These are phyloP conservation scores for Neurospora africana DNA, from an alignment of 495 filamentous ascomycete species.

Conservation along the genomic window DNA sequence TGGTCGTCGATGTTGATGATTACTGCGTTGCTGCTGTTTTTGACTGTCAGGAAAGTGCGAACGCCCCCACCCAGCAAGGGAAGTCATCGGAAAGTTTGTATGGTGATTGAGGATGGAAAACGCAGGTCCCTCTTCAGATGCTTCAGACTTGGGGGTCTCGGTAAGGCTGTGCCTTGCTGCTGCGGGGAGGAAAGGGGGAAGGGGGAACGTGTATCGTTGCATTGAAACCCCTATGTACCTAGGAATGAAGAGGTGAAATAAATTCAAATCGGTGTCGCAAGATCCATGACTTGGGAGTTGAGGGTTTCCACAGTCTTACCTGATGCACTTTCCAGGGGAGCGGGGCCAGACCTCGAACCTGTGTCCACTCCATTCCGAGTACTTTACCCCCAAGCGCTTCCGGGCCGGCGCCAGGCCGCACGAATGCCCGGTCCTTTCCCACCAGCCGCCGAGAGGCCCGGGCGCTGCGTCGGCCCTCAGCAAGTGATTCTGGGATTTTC, in stretches of 20 bases:
- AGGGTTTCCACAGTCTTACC: not conserved
- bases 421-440: not conserved
- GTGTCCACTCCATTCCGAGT: not conserved
- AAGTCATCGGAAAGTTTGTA: not conserved
- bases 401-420: not conserved
- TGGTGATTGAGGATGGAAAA: not conserved
- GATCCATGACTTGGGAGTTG: not conserved
- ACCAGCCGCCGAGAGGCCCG: not conserved
- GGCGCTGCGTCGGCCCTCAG: not conserved
- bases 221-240: not conserved
- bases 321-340: not conserved
- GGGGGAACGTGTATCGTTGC: not conserved
- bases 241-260: not conserved
- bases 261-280: not conserved
- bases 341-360: not conserved
- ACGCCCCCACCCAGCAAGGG: not conserved
- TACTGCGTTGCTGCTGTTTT: not conserved
- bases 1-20: not conserved
- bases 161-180: not conserved
- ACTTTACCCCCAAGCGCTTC: not conserved
- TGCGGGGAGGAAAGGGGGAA: not conserved
- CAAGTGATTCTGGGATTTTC: not conserved
- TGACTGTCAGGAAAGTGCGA: not conserved
- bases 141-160: not conserved
- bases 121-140: too few species aligned